Percentiles rank a stretch among this genome's conserved stretches.
Evolutionary conservation across 495 filamentous ascomycete species (phyloP).

Genomic region (Aspergillus bertholletiae): DNA sequence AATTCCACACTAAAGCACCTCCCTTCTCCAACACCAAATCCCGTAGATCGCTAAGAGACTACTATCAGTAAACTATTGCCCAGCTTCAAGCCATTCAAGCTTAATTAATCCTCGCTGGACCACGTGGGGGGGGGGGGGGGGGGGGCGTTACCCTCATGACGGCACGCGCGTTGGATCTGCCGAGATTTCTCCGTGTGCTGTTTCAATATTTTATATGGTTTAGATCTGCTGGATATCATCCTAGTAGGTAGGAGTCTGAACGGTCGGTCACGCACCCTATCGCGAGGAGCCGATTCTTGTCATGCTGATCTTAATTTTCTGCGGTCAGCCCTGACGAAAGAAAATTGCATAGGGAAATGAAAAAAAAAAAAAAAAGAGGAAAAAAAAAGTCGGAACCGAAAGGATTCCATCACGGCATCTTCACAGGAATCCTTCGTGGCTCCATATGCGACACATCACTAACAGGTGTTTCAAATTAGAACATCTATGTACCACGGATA

Average conservation of each 20-base stretch:
- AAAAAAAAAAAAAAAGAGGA: too few species aligned
- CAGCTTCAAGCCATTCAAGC: background rate
- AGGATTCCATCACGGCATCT: too few species aligned
- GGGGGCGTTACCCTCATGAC: background rate
- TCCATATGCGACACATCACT: too few species aligned
- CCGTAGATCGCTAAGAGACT: background rate
- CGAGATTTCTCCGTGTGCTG: background rate
- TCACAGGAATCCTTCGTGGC: too few species aligned
- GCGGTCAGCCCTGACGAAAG: background rate
- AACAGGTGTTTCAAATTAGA: too few species aligned
- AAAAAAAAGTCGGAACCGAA: too few species aligned
- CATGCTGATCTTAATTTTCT: background rate
- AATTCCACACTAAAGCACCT: background rate
- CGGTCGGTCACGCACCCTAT: background rate
- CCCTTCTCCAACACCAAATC: background rate
- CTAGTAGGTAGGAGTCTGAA: background rate
- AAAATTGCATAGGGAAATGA: background rate
- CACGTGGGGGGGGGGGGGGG: background rate
- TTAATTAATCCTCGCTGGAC: background rate
- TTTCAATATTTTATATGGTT: background rate
- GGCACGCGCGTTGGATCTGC: background rate
- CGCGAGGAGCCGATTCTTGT: background rate
- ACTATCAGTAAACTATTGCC: background rate
- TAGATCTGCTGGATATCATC: too few species aligned
- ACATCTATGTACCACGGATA: too few species aligned